Percentiles rank a stretch among this genome's conserved stretches.
Evolutionary conservation across 805 yeast genomes (phyloP).

Genomic region (Monosporozyma yasuniensis): DNA sequence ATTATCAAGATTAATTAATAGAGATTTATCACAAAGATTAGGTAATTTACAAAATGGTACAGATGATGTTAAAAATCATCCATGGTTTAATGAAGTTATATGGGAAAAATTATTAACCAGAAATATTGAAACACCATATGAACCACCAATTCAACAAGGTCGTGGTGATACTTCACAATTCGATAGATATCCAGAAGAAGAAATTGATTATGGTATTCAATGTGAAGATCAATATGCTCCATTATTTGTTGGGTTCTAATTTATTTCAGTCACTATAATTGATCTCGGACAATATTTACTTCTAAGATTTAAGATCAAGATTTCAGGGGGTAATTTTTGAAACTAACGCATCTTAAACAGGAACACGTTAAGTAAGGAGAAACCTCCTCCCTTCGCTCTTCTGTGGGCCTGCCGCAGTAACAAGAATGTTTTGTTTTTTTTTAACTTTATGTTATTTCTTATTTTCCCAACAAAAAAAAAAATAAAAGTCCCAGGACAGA

Average conservation of each 20-base stretch:
- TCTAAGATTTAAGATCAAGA: too few relatives aligned
- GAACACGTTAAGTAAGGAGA: too few relatives aligned
- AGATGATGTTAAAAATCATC: conserved; percentile 75
- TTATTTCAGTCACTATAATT: too few relatives aligned
- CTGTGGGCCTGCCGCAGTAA: too few relatives aligned
- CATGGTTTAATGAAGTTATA: conserved; percentile 87
- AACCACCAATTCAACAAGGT: conserved; percentile 87
- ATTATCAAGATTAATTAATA: conserved; percentile 62
- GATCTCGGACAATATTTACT: too few relatives aligned
- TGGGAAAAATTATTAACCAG: conserved; percentile 84
- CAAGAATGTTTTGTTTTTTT: too few relatives aligned
- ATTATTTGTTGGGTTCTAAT: conserved; percentile 48
- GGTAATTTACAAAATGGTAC: conserved; percentile 85
- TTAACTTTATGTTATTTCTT: too few relatives aligned
- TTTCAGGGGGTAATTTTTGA: too few relatives aligned
- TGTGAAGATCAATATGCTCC: conserved; percentile 63
- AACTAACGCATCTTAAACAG: too few relatives aligned
- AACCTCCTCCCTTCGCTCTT: too few relatives aligned
- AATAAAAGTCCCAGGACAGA: too few relatives aligned
- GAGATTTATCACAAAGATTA: conserved; percentile 72
- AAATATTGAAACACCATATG: conserved; percentile 92
- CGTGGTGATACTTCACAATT: conserved; percentile 84
- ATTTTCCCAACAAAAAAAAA: too few relatives aligned
- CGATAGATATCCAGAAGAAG: conserved; percentile 73
- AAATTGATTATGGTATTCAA: conserved; percentile 66